Percentiles rank a stretch among this genome's conserved stretches.
phyloP scores from a whole-genome alignment of 441 rosid species.

The Erodium texanum region DNA sequence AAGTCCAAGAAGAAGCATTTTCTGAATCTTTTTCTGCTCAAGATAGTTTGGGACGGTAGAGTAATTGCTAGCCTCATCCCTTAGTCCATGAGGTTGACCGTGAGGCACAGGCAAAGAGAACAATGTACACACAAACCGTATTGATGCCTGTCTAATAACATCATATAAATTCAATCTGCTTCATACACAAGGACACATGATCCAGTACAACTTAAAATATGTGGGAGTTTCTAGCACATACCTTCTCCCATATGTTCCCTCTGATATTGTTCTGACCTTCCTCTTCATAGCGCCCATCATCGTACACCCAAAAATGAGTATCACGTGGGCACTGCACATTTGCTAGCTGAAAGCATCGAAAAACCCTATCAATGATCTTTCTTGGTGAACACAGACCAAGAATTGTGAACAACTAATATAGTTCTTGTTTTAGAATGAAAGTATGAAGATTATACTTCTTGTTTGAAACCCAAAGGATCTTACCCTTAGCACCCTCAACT shows the following conservation, averaged over 20 bases:
- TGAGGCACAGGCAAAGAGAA: slow-evolving; percentile 67
- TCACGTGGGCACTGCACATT: slow-evolving; percentile 97
- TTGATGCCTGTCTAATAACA: slow-evolving; percentile 57
- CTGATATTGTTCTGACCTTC: slow-evolving; percentile 98
- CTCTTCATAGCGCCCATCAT: slow-evolving; percentile 99
- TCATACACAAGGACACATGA: slow-evolving; percentile 12
- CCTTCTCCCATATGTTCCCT: slow-evolving; percentile 99
- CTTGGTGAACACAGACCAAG: background rate
- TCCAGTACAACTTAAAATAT: slow-evolving; percentile 2
- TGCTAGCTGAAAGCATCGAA: slow-evolving; percentile 52
- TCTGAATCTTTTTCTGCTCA: slow-evolving; percentile 56
- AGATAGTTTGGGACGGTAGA: slow-evolving; percentile 55
- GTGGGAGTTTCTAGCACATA: slow-evolving; percentile 21
- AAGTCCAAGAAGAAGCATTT: slow-evolving; percentile 61
- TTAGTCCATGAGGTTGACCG: slow-evolving; percentile 43
- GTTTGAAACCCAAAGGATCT: slow-evolving; percentile 11
- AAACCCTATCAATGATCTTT: slow-evolving; percentile 1
- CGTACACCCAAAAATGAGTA: slow-evolving; percentile 98
- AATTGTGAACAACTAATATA: background rate
- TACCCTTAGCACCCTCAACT: slow-evolving; percentile 74
- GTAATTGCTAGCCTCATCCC: slow-evolving; percentile 57
- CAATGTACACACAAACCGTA: slow-evolving; percentile 54
- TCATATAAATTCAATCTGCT: slow-evolving; percentile 25
- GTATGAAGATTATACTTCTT: background rate
- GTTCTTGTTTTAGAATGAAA: background rate